Base-by-base conservation (phyloP, 2,329 filamentous ascomycete genomes). In the Scleromitrula shiraiana region DNA sequence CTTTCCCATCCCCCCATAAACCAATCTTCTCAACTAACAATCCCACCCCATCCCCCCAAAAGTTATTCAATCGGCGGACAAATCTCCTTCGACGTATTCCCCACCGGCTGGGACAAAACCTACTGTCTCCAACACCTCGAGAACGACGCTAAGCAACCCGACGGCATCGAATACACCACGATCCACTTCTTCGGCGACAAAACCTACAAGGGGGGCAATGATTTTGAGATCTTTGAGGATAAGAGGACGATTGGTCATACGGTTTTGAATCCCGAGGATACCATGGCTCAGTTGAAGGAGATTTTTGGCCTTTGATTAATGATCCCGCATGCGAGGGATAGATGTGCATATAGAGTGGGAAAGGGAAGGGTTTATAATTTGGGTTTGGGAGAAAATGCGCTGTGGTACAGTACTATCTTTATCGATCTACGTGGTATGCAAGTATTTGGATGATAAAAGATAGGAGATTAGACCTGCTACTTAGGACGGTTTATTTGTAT, bases 101-200 rank as follows among this genome's bases (percentile, higher is more conserved):
- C 93, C 55, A 79, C 74, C 2, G 93, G 93, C 63, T 98, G 93
- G 93, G 93, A 98, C 73, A 98, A 97, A 82, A 95, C 88, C 8
- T 98, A 95, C 77, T 96, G 90, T 72, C 75, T 97, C 58, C 74
- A 79, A 60, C 90, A 96, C 69, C 74, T 97, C 53, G 88, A 93
- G 71, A 77, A 77, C 55, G 90, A 96, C 67, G 82, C 84, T 55
- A 71, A 76, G 70, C 74, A 77, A 65, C 73, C 77, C 33, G 82
- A 79, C 62, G 83, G 84, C 53, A 73, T 94, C 54, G 71, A 82
- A 20, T 97, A 91, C 75, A 87, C 80, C 58, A 91, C 79, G 37
- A 85, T 97, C 59, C 93, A 97, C 75, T 97, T 97, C 78, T 98
- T 97, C 62, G 93, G 93, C 56, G 93, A 98, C 76, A 98, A 97